Evolutionary conservation across 495 filamentous ascomycete species (phyloP).

Genomic region (Daldinia vernicosa): DNA sequence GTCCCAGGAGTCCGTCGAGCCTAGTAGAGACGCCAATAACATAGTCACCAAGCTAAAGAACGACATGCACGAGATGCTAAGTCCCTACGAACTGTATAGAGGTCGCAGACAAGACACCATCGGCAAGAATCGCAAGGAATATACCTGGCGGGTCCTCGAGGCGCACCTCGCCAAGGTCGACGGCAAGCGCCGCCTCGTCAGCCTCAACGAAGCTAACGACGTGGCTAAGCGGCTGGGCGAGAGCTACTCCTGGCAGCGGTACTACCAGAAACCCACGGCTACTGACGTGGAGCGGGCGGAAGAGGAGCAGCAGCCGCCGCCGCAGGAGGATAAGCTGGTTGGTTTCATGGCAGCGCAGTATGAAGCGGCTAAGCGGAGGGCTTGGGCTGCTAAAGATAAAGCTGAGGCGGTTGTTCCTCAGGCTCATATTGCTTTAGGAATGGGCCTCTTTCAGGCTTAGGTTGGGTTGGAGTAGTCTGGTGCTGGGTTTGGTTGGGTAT

Average conservation of each 20-base stretch:
- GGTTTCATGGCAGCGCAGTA: not conserved
- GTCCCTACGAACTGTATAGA: not conserved
- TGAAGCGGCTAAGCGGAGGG: not conserved
- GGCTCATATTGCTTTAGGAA: not conserved
- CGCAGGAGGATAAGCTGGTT: not conserved
- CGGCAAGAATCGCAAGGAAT: constrained; percentile 26
- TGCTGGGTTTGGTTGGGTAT: not conserved
- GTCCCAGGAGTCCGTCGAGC: not conserved
- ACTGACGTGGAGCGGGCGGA: not conserved
- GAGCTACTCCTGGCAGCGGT: not conserved
- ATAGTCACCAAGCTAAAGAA: constrained; percentile 11
- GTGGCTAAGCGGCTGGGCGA: constrained; percentile 67
- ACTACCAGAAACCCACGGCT: not conserved
- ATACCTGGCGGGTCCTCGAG: constrained; percentile 48
- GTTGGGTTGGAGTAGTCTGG: not conserved
- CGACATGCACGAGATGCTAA: not conserved
- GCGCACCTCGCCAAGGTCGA: constrained; percentile 38
- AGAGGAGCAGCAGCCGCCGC: not conserved
- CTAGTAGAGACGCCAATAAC: not conserved
- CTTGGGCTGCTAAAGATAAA: not conserved
- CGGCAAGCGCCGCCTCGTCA: constrained; percentile 69
- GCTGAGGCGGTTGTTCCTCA: not conserved
- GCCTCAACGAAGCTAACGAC: constrained; percentile 75
- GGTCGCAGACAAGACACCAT: constrained; percentile 3
- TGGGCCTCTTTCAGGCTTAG: not conserved